phyloP scores from a whole-genome alignment of 176 grass and related monocot genomes.

The Canna indica region DNA sequence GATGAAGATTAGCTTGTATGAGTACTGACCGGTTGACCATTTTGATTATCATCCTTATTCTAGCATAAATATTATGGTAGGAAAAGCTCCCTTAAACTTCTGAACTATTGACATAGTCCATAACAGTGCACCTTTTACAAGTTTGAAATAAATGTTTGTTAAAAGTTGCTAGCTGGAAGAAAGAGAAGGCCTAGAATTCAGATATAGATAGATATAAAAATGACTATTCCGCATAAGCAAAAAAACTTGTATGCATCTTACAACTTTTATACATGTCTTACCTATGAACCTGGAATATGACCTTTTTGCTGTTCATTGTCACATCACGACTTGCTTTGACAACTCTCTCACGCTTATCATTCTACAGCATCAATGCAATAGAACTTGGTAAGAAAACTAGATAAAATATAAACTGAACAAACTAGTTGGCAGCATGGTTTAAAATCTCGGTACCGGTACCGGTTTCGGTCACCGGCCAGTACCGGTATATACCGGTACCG shows the following conservation, averaged over 20 bases:
- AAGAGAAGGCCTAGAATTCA: not conserved
- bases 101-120: not conserved
- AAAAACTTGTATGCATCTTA: not conserved
- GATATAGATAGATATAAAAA: too few species aligned
- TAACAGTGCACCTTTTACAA: not conserved
- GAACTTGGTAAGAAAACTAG: not conserved
- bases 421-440: too few species aligned
- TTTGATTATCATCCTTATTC: not conserved
- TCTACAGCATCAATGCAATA: constrained; percentile 32
- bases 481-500: too few species aligned
- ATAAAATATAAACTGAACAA: not conserved
- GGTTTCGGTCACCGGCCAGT: too few species aligned
- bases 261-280: constrained; percentile 26
- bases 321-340: constrained; percentile 95
- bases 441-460: too few species aligned
- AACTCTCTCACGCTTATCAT: constrained; percentile 94
- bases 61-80: not conserved
- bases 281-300: constrained; percentile 99
- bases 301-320: constrained; percentile 98
- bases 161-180: not conserved
- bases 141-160: not conserved
- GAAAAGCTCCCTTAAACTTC: not conserved
- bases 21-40: not conserved
- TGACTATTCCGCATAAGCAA: not conserved
- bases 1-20: not conserved